These are phyloP conservation scores for Auriscalpium orientale DNA, from an alignment of 768 basidiomycete species.

Conservation along the genomic window DNA sequence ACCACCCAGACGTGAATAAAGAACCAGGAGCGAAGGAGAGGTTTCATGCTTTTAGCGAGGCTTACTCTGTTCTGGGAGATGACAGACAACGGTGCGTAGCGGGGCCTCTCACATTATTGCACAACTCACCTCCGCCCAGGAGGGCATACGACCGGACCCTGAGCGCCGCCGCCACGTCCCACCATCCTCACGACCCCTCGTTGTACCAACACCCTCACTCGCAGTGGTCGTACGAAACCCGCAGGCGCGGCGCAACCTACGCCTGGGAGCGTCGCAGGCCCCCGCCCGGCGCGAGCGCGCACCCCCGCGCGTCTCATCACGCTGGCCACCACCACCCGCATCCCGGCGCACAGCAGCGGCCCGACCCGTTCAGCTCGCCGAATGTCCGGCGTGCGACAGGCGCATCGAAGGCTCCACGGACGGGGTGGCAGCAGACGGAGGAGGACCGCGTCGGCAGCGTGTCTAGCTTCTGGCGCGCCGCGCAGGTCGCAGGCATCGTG, in stretches of 20 bases:
- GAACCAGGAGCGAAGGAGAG: slow-evolving; percentile 31
- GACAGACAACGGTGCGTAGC: slow-evolving; percentile 34
- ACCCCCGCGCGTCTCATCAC: not conserved
- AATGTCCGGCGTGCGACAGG: not conserved
- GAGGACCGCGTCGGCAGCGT: slow-evolving; percentile 7
- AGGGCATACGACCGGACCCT: slow-evolving; percentile 28
- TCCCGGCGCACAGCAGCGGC: slow-evolving; percentile 2
- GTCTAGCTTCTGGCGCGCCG: slow-evolving; percentile 11
- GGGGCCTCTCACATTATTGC: not conserved
- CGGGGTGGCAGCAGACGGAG: slow-evolving; percentile 10
- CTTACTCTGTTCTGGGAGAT: slow-evolving; percentile 37
- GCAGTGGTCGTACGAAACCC: slow-evolving; percentile 21
- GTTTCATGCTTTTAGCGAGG: slow-evolving; percentile 41
- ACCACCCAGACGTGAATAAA: slow-evolving; percentile 37
- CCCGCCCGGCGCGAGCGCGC: slow-evolving; percentile 8
- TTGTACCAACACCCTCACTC: slow-evolving; percentile 14
- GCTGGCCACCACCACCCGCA: not conserved
- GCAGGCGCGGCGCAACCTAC: slow-evolving; percentile 28
- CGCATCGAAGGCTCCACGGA: slow-evolving; percentile 3
- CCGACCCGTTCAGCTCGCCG: not conserved
- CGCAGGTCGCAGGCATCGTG: slow-evolving; percentile 11
- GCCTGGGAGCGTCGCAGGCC: slow-evolving; percentile 27
- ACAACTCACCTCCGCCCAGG: slow-evolving; percentile 11
- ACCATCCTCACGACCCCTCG: slow-evolving; percentile 1
- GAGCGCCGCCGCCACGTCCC: not conserved